Evolutionary conservation across 495 filamentous ascomycete genomes (phyloP), one percentile per base, ranked within the genome.

Genomic region (Glutinoglossum americanum): DNA sequence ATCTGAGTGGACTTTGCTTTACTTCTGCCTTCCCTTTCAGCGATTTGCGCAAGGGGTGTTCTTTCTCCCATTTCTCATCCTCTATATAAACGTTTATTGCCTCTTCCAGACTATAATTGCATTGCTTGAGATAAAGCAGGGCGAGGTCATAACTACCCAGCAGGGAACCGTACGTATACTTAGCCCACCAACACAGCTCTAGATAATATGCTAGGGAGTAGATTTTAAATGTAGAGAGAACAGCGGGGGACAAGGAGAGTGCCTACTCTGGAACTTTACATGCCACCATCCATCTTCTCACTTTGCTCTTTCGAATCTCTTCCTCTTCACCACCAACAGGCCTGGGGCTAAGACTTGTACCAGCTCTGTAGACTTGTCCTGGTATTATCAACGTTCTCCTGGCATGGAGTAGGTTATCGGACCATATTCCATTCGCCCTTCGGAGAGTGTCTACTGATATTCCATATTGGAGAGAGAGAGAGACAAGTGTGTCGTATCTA

Each of bases 1-100:
- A 7, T 13, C 25, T 25, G 5, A 4, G 0, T 13, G 7, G 11
- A 9, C 51, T 1, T 55, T 32, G 51, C 8, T 13, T 19, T 0
- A 32, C 65, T 59, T 55, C 63, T 49, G 60, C 63, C 60, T 72
- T 72, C 37, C 67, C 64, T 61, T 70, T 71, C 63, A 58, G 64
- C 5, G 25, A 28, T 32, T 15, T 30, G 51, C 70, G 64, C 54
- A 84, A 68, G 0, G 83, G 83, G 63, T 89, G 75, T 35, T 76
- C 76, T 57, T 70, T 74, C 64, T 85, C 84, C 85, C 85, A 89
- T 47, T 65, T 67, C 64, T 84, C 83, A 61, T 89, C 85, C 0
- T 72, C 80, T 59, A 73, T 70, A 64, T 75, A 88, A 5, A 73
- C 70, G 32, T 75, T 70, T 0, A 80, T 73, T 1, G 85, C 85